phyloP scores from a whole-genome alignment of 208 protist genomes.

The Trypanosoma grayi region DNA sequence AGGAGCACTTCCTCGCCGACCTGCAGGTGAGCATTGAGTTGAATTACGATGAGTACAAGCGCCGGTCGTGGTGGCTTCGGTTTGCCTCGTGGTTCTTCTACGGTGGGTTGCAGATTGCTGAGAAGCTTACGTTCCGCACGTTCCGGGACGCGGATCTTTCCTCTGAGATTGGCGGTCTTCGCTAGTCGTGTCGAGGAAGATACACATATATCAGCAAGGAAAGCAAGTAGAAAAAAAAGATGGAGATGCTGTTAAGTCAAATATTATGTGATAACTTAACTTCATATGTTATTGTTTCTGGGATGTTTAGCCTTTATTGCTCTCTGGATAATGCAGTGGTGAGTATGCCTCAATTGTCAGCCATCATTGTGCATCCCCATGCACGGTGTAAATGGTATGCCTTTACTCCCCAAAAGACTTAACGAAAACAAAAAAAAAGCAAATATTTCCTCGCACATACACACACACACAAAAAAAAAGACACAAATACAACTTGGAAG shows the following conservation, averaged over 20 bases:
- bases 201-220: too few species aligned
- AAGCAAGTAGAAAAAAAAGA: too few species aligned
- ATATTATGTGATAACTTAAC: too few species aligned
- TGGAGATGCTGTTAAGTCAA: too few species aligned
- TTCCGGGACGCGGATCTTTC: slow-evolving; percentile 42
- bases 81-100: slow-evolving; percentile 83
- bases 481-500: not conserved
- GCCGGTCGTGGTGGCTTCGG: slow-evolving; percentile 66
- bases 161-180: slow-evolving; percentile 47
- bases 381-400: too few species aligned
- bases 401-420: not conserved
- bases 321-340: too few species aligned
- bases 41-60: slow-evolving; percentile 54
- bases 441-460: not conserved
- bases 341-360: too few species aligned
- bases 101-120: slow-evolving; percentile 64
- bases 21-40: slow-evolving; percentile 63
- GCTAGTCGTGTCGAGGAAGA: slow-evolving; percentile 23
- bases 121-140: slow-evolving; percentile 67
- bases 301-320: too few species aligned
- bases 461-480: not conserved
- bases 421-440: not conserved
- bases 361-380: too few species aligned
- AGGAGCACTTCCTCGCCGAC: slow-evolving; percentile 81
- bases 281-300: too few species aligned